These are phyloP conservation scores for Aspergillus clavatus DNA, from an alignment of 2,329 filamentous ascomycete species.

Conservation along the genomic window DNA sequence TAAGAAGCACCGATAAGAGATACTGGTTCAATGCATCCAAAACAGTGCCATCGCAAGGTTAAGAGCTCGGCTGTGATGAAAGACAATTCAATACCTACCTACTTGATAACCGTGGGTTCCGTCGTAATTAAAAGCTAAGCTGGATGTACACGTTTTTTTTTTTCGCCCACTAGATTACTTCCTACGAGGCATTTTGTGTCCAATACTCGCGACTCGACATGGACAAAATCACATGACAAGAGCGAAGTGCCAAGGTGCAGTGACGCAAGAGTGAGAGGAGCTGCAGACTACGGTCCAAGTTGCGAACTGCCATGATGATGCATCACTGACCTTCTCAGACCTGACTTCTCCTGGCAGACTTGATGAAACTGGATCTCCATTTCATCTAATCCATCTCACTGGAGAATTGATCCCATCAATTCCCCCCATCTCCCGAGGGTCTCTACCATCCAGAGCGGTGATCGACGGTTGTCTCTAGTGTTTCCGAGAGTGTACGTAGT, in stretches of 20 bases:
- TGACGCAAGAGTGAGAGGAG: slow-evolving; percentile 20
- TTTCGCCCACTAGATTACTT: too few species aligned
- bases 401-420: neutral
- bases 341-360: neutral
- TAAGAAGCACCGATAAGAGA: neutral
- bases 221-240: slow-evolving; percentile 17
- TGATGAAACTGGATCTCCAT: neutral
- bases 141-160: too few species aligned
- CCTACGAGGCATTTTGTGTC: too few species aligned
- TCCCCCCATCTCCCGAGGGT: neutral
- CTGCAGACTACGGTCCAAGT: slow-evolving; percentile 1
- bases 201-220: too few species aligned
- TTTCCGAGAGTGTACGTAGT: neutral
- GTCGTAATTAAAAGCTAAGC: too few species aligned
- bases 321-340: slow-evolving; percentile 3
- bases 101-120: too few species aligned
- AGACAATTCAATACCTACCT: too few species aligned
- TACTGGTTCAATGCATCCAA: too few species aligned
- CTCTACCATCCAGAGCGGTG: neutral
- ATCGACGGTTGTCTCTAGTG: neutral
- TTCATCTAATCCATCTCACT: neutral
- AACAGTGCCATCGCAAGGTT: too few species aligned
- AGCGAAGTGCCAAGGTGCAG: slow-evolving; percentile 14
- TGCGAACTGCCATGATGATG: slow-evolving; percentile 3
- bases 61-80: too few species aligned